Conservation (phyloP, 202 grass and related monocot genomes). For the Dendrocalamus latiflorus region DNA sequence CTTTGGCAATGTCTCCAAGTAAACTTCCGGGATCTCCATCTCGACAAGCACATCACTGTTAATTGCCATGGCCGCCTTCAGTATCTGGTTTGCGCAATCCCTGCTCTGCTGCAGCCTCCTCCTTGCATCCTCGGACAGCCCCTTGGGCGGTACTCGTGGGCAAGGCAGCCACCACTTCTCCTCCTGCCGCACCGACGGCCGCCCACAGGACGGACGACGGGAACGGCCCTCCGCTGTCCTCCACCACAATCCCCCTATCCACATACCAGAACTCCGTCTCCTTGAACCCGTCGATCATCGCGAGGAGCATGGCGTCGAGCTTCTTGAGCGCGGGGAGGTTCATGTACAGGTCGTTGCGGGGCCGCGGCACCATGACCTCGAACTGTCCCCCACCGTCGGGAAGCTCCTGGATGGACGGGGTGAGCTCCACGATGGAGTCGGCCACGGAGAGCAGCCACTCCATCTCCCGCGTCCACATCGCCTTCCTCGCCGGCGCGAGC, state of each 20-base stretch:
- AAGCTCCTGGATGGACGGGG: slow-evolving; percentile 85
- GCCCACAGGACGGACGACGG: slow-evolving; percentile 42
- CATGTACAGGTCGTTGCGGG: slow-evolving; percentile 90
- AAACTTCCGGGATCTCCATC: slow-evolving; percentile 83
- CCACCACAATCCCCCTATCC: slow-evolving; percentile 80
- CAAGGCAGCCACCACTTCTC: slow-evolving; percentile 99
- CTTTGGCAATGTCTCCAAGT: slow-evolving; percentile 89
- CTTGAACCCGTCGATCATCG: slow-evolving; percentile 75
- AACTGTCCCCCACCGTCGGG: slow-evolving; percentile 80
- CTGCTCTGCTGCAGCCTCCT: slow-evolving; percentile 87
- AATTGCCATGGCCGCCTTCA: slow-evolving; percentile 95
- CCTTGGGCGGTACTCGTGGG: slow-evolving; percentile 76
- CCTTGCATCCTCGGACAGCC: slow-evolving; percentile 64
- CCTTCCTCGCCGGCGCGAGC: slow-evolving; percentile 70
- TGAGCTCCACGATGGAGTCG: slow-evolving; percentile 91
- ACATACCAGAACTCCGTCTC: slow-evolving; percentile 97
- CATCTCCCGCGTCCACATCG: slow-evolving; percentile 97
- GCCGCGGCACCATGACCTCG: slow-evolving; percentile 92
- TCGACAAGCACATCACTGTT: slow-evolving; percentile 88
- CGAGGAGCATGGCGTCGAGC: slow-evolving; percentile 90
- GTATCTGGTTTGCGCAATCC: slow-evolving; percentile 92
- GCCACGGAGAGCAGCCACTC: slow-evolving; percentile 89
- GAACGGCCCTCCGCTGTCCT: slow-evolving; percentile 50
- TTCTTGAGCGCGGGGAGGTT: slow-evolving; percentile 95
- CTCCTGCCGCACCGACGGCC: slow-evolving; percentile 85